Percentiles rank a stretch among this genome's conserved stretches.
Conservation (phyloP, 345 rosid genomes). For the Ceriops tagal region DNA sequence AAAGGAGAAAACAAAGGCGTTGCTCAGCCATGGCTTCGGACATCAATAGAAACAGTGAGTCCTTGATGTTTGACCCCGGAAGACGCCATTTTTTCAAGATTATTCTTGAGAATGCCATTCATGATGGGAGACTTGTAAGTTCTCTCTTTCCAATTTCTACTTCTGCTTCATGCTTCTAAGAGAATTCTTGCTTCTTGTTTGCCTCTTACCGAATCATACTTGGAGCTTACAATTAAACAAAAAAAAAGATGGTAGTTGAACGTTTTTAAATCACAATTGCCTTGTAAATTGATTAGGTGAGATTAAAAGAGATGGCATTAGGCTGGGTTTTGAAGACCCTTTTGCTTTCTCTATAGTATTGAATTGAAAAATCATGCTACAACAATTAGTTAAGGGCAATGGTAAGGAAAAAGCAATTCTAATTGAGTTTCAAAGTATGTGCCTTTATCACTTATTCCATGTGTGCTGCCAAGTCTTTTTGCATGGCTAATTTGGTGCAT, state of each 20-base stretch:
- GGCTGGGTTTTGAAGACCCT: too few species aligned
- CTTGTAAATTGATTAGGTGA: too few species aligned
- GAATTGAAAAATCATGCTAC: too few species aligned
- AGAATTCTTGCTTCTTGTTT: not conserved
- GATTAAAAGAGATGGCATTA: too few species aligned
- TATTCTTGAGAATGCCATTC: not conserved
- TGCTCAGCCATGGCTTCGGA: not conserved
- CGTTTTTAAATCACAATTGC: too few species aligned
- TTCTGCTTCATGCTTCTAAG: not conserved
- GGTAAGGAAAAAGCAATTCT: too few species aligned
- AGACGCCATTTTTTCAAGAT: conserved; percentile 8
- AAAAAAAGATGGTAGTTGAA: too few species aligned
- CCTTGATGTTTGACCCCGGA: not conserved
- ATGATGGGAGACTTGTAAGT: not conserved
- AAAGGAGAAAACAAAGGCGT: too few species aligned
- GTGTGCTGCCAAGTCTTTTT: not conserved
- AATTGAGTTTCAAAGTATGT: too few species aligned
- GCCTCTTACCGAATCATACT: not conserved
- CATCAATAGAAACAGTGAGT: not conserved
- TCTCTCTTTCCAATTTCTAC: not conserved
- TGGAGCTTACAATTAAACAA: too few species aligned
- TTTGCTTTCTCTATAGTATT: too few species aligned
- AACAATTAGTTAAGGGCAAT: too few species aligned
- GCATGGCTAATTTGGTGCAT: not conserved
- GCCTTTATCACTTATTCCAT: not conserved